These are phyloP conservation scores for Malbranchea cinnamomea DNA, from an alignment of 2,329 filamentous ascomycete genomes.

Conservation along the genomic window DNA sequence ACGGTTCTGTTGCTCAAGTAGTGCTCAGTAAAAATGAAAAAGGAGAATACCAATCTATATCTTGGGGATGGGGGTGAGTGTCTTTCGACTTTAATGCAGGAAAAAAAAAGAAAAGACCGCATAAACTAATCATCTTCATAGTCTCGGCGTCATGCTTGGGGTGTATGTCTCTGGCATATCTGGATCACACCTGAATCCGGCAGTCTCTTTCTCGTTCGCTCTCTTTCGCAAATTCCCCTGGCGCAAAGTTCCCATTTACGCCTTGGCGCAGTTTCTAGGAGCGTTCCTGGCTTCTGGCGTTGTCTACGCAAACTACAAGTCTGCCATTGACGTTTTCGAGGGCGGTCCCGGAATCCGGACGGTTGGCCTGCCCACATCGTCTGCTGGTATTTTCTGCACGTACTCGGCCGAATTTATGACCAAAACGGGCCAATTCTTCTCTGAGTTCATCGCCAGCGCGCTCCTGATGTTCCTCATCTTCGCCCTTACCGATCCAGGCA, in stretches of 20 bases:
- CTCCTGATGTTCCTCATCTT: slow-evolving; percentile 60
- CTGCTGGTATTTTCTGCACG: slow-evolving; percentile 58
- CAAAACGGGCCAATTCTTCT: slow-evolving; percentile 53
- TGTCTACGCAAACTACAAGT: slow-evolving; percentile 49
- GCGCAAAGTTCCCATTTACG: slow-evolving; percentile 55
- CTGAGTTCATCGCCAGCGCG: slow-evolving; percentile 52
- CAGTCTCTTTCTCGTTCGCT: slow-evolving; percentile 56
- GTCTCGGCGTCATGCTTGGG: slow-evolving; percentile 53
- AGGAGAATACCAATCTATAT: slow-evolving; percentile 37
- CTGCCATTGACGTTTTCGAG: slow-evolving; percentile 50
- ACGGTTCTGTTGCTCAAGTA: slow-evolving; percentile 58
- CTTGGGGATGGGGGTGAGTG: slow-evolving; percentile 35
- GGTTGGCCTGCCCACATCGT: slow-evolving; percentile 43
- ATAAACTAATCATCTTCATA: slow-evolving; percentile 13
- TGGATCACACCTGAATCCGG: slow-evolving; percentile 54
- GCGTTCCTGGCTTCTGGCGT: slow-evolving; percentile 48
- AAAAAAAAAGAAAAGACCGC: slow-evolving; percentile 2
- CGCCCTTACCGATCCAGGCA: slow-evolving; percentile 40
- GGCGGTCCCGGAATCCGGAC: slow-evolving; percentile 44
- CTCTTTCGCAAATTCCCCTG: slow-evolving; percentile 54
- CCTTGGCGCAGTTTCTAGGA: slow-evolving; percentile 50
- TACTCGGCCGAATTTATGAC: slow-evolving; percentile 50
- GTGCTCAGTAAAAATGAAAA: slow-evolving; percentile 37
- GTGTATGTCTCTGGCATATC: slow-evolving; percentile 46
- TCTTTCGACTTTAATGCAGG: slow-evolving; percentile 3